Evolutionary conservation across 495 filamentous ascomycete genomes (phyloP).

Genomic region (Bryoglossum gracile): DNA sequence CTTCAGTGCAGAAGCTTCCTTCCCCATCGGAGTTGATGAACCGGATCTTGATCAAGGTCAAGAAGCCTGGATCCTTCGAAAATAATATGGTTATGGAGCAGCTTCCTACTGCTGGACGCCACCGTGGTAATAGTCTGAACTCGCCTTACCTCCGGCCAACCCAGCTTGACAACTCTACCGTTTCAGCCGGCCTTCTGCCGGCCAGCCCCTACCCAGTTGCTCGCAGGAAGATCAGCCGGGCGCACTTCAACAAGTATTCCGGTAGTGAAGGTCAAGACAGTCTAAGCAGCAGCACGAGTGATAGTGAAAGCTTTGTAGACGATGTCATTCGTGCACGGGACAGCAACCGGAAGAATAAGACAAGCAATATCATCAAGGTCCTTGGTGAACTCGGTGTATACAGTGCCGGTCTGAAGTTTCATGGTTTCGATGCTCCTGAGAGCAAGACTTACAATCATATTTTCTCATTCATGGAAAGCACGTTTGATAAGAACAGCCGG

Average conservation of each 20-base stretch:
- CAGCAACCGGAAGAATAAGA: conserved; percentile 52
- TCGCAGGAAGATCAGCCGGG: conserved; percentile 12
- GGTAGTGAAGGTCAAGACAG: conserved; percentile 35
- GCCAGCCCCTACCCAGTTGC: conserved; percentile 45
- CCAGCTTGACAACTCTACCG: conserved; percentile 44
- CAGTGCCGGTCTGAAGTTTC: conserved; percentile 75
- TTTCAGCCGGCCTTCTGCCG: conserved; percentile 45
- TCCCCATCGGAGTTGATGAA: conserved; percentile 78
- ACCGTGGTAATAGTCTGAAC: conserved; percentile 71
- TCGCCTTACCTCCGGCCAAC: conserved; percentile 62
- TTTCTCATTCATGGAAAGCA: conserved; percentile 84
- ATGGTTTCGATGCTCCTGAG: conserved; percentile 61
- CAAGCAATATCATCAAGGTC: conserved; percentile 77
- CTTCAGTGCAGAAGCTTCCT: conserved; percentile 59
- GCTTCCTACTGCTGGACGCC: conserved; percentile 35
- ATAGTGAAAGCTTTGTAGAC: conserved; percentile 50
- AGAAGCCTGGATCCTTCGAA: conserved; percentile 46
- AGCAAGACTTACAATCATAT: conserved; percentile 85
- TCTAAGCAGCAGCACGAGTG: conserved; percentile 48
- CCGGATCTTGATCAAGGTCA: conserved; percentile 89
- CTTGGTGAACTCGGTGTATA: conserved; percentile 87
- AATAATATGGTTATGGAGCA: conserved; percentile 33
- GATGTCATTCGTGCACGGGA: conserved; percentile 38
- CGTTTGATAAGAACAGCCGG: conserved; percentile 70
- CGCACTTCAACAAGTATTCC: conserved; percentile 11